Conservation (phyloP, 1,284 basidiomycete species). For the Tilletia indica region DNA sequence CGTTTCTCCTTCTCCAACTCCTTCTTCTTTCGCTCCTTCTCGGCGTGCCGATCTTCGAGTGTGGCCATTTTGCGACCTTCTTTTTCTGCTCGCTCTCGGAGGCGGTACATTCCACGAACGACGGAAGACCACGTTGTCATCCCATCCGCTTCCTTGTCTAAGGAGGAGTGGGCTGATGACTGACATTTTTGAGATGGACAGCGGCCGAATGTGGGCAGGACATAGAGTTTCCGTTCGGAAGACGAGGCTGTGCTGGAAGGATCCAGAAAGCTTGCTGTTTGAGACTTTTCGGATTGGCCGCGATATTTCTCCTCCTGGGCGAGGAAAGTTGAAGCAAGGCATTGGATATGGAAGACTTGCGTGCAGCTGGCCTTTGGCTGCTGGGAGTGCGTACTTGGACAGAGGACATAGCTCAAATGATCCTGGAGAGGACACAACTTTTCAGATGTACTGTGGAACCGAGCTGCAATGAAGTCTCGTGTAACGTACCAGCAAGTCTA, state of each 20-base stretch:
- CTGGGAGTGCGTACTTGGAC: not conserved
- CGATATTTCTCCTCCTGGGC: not conserved
- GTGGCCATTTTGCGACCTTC: not conserved
- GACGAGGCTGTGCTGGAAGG: not conserved
- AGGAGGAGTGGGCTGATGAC: not conserved
- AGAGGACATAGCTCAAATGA: slow-evolving; percentile 7
- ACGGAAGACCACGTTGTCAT: not conserved
- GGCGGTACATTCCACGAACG: slow-evolving; percentile 4
- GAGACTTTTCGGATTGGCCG: not conserved
- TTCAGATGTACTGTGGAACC: not conserved
- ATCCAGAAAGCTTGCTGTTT: not conserved
- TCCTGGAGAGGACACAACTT: not conserved
- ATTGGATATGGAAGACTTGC: not conserved
- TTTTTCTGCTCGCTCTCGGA: not conserved
- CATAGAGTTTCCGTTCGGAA: not conserved
- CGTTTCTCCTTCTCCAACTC: not conserved
- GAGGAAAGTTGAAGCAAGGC: not conserved
- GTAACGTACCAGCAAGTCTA: not conserved
- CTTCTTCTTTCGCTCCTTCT: not conserved
- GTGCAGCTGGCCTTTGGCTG: not conserved
- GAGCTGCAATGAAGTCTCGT: too few relatives aligned
- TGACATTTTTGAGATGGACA: not conserved
- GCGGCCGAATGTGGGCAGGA: slow-evolving; percentile 5
- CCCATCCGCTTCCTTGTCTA: not conserved
- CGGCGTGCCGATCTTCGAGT: not conserved